These are phyloP conservation scores for Aspergillus fijiensis DNA, from an alignment of 2,329 filamentous ascomycete genomes.

Conservation along the genomic window DNA sequence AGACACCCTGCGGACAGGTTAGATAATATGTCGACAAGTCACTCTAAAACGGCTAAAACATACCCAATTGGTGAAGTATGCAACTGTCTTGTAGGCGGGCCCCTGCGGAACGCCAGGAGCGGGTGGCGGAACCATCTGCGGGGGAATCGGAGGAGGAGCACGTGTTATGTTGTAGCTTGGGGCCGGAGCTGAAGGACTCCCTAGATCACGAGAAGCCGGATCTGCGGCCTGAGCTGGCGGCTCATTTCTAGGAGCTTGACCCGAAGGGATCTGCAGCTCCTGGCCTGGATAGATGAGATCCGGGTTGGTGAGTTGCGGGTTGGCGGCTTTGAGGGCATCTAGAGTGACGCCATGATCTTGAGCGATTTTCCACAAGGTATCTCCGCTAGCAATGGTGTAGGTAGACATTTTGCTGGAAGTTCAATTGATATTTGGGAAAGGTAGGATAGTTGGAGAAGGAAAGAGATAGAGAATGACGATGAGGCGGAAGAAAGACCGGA, in stretches of 20 bases:
- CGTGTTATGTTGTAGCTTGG: not conserved
- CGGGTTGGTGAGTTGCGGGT: constrained; percentile 11
- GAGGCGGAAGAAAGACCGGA: not conserved
- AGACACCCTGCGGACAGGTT: constrained; percentile 64
- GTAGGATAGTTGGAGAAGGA: not conserved
- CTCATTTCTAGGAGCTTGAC: not conserved
- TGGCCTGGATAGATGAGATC: constrained; percentile 10
- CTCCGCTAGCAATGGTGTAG: constrained; percentile 9
- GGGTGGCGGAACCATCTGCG: constrained; percentile 2
- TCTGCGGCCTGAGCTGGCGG: not conserved
- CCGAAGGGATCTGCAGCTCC: constrained; percentile 2
- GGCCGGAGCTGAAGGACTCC: not conserved
- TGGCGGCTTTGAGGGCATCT: constrained; percentile 8
- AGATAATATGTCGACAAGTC: not conserved
- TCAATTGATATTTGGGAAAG: not conserved
- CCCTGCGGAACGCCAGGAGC: not conserved
- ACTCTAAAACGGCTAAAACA: not conserved
- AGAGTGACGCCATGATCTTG: constrained; percentile 8
- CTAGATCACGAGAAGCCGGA: not conserved
- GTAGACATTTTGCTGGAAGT: not conserved
- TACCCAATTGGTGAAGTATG: constrained; percentile 49
- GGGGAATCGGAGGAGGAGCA: not conserved
- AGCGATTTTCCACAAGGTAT: constrained; percentile 8
- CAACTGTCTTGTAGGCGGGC: constrained; percentile 28
- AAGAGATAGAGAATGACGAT: not conserved